These are phyloP conservation scores for Colletotrichum zoysiae DNA, from an alignment of 2,329 filamentous ascomycete species.

Conservation along the genomic window DNA sequence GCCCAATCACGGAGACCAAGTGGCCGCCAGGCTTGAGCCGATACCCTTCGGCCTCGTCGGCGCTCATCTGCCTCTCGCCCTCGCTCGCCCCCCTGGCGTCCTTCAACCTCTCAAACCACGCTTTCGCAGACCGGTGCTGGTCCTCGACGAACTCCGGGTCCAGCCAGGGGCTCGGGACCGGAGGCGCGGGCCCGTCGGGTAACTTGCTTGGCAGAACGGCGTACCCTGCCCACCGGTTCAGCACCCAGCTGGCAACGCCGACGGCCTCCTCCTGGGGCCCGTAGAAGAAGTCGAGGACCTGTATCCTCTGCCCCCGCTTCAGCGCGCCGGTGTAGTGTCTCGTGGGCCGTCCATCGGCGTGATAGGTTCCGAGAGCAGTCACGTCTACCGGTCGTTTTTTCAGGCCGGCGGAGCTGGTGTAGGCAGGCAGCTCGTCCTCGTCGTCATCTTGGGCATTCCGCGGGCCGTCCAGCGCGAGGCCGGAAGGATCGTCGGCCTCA, in stretches of 20 bases:
- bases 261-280: slow-evolving; percentile 44
- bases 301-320: slow-evolving; percentile 44
- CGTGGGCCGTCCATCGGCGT: slow-evolving; percentile 44
- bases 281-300: slow-evolving; percentile 46
- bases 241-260: slow-evolving; percentile 41
- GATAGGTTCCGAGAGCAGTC: slow-evolving; percentile 36
- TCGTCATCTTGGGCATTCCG: slow-evolving; percentile 45
- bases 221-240: slow-evolving; percentile 50
- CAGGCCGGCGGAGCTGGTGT: slow-evolving; percentile 45
- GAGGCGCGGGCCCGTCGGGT: slow-evolving; percentile 14
- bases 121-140: slow-evolving; percentile 27
- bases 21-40: slow-evolving; percentile 44
- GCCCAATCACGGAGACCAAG: slow-evolving; percentile 53
- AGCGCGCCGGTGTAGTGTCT: slow-evolving; percentile 55
- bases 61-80: slow-evolving; percentile 27
- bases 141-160: slow-evolving; percentile 34
- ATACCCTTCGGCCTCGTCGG: slow-evolving; percentile 49
- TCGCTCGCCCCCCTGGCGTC: neutral
- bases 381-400: slow-evolving; percentile 39
- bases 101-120: slow-evolving; percentile 38
- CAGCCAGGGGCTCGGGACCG: slow-evolving; percentile 43
- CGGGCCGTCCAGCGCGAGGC: slow-evolving; percentile 42
- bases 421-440: slow-evolving; percentile 46
- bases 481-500: slow-evolving; percentile 49
- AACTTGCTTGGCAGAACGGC: slow-evolving; percentile 47